Conservation (phyloP, 768 basidiomycete genomes). For the Pisolithus sp. region DNA sequence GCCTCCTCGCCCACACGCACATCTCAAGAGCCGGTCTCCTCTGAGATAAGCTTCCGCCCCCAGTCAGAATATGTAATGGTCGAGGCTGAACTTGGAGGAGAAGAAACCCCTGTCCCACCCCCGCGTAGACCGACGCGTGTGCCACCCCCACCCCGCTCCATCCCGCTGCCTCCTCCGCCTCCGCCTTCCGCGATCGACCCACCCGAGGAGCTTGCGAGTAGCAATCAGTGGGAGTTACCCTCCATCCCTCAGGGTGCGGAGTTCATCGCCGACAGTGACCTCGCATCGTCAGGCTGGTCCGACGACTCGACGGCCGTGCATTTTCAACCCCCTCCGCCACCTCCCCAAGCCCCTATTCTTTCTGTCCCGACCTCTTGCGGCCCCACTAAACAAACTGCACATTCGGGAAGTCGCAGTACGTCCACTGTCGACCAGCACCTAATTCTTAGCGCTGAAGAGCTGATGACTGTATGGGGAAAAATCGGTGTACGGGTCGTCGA, state of each 20-base stretch:
- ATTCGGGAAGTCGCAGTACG: conserved; percentile 1
- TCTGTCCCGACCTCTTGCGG: conserved; percentile 10
- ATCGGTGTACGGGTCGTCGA: conserved; percentile 73
- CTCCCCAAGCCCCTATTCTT: conserved; percentile 5
- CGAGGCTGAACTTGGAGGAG: conserved; percentile 42
- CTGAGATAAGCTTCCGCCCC: conserved; percentile 6
- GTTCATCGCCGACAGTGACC: conserved; percentile 42
- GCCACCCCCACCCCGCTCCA: conserved; percentile 11
- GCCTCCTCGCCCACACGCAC: background rate
- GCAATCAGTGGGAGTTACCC: conserved; percentile 61
- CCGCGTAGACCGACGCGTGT: conserved; percentile 32
- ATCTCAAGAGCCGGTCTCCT: background rate
- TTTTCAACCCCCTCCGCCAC: conserved; percentile 22
- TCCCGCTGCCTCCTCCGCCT: conserved; percentile 31
- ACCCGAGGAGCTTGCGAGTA: conserved; percentile 31
- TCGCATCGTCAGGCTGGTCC: conserved; percentile 56
- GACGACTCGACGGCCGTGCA: conserved; percentile 43
- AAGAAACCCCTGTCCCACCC: conserved; percentile 24
- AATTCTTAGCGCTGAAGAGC: conserved; percentile 49
- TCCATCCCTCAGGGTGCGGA: conserved; percentile 51
- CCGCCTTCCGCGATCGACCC: conserved; percentile 33
- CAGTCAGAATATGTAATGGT: conserved; percentile 61
- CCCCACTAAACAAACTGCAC: conserved; percentile 6
- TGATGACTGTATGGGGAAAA: conserved; percentile 63
- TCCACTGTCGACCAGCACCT: conserved; percentile 21